Evolutionary conservation across 2,329 filamentous ascomycete genomes (phyloP), one percentile per base, ranked within the genome.

Genomic region (Penicillium glabrum): DNA sequence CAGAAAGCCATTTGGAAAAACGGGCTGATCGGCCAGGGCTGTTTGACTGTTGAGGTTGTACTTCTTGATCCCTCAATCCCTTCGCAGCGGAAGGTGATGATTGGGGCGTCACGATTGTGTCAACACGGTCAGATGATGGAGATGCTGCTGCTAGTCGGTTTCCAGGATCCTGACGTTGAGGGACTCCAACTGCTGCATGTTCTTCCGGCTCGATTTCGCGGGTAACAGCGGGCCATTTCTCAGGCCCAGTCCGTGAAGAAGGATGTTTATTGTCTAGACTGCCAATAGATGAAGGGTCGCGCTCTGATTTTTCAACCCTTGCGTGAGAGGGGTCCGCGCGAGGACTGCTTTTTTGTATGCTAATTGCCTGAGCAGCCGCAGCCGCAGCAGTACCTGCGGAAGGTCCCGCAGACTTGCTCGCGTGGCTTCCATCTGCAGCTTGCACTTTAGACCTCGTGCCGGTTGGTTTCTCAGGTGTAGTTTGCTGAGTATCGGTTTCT

Each of bases 21-120:
- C 82, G 83, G 13, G 85, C 80, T 46, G 80, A 81, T 56, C 84
- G 78, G 11, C 78, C 78, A 11, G 84, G 83, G 51, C 80, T 67
- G 14, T 75, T 80, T 4, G 74, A 67, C 11, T 76, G 72, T 48
- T 74, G 66, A 5, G 72, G 59, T 27, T 67, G 59, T 8, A 59
- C 62, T 23, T 65, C 57, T 56, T 64, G 64, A 19, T 62, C 60
- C 5, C 27, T 58, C 61, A 8, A 46, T 39, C 60, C 61, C n/a
- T 53, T 48, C 19, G 61, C 60, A 23, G 54, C 45, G 16, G 61
- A 61, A 21, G 56, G 61, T 2, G 61, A 62, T 9, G 64, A 60
- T 8, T 62, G 61, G 13, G 65, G 64, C 1, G 68, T 64, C 16
- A 61, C 62, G 9, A 67, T 48, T 16, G 61, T 51, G 7, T 69